A percentile compares a stretch with the other conserved stretches of the same genome.
Conservation (phyloP, 768 basidiomycete species). For the Lactarius vividus region DNA sequence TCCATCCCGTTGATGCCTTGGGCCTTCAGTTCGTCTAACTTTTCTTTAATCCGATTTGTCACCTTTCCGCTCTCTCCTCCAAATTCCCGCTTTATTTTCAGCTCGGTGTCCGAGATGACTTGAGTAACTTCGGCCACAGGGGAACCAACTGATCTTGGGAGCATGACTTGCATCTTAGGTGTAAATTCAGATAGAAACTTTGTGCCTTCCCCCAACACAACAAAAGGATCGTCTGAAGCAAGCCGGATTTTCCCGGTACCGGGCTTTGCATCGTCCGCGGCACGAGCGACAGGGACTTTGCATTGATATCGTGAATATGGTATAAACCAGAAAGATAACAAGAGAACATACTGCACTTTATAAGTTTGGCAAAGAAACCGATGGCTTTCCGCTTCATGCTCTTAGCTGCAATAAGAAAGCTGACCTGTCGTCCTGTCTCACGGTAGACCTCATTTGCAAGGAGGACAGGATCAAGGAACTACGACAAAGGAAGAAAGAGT, state of each 20-base stretch:
- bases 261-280: conserved; percentile 77
- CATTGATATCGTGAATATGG: background rate
- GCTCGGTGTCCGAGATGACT: conserved; percentile 82
- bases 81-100: conserved; percentile 85
- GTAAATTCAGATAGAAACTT: conserved; percentile 68
- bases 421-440: conserved; percentile 76
- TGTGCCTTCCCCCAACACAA: conserved; percentile 82
- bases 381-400: conserved; percentile 79
- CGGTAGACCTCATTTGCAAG: conserved; percentile 79
- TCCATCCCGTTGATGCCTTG: conserved; percentile 61
- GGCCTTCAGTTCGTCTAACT: conserved; percentile 54
- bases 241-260: conserved; percentile 73
- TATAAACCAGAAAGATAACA: background rate
- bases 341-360: conserved; percentile 75
- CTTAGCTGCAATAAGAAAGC: conserved; percentile 85
- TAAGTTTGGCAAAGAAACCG: conserved; percentile 70
- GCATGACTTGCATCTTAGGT: conserved; percentile 81
- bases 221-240: conserved; percentile 71
- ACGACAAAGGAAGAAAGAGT: conserved; percentile 11
- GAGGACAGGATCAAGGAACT: conserved; percentile 92
- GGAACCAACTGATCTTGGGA: conserved; percentile 78
- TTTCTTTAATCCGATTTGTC: conserved; percentile 64
- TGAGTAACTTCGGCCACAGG: conserved; percentile 81
- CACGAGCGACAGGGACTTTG: conserved; percentile 88
- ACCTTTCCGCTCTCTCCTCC: conserved; percentile 76